These are phyloP conservation scores for Fusarium foetens DNA, from an alignment of 2,329 filamentous ascomycete species.

Conservation along the genomic window DNA sequence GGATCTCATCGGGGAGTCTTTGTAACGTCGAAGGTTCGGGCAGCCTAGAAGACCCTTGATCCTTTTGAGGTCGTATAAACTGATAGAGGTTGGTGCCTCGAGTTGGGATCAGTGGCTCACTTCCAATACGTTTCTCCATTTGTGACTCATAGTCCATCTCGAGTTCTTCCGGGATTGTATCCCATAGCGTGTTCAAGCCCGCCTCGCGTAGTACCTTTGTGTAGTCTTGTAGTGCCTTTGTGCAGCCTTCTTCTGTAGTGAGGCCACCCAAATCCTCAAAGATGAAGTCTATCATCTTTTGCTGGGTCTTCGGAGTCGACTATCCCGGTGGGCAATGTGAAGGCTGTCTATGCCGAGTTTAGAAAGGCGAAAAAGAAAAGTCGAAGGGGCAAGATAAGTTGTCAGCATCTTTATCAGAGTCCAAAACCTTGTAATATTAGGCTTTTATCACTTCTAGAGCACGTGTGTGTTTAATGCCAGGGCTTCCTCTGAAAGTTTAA, in stretches of 20 bases:
- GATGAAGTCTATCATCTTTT: too few relatives aligned
- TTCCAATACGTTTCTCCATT: background rate
- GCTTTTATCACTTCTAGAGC: background rate
- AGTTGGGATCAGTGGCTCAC: background rate
- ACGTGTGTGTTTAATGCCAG: background rate
- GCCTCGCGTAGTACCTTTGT: too few relatives aligned
- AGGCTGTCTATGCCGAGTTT: background rate
- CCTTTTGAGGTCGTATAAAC: too few relatives aligned
- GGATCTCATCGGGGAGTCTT: background rate
- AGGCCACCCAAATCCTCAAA: rapidly evolving
- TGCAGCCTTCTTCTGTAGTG: too few relatives aligned
- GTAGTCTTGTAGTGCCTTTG: too few relatives aligned
- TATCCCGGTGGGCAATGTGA: rapidly evolving
- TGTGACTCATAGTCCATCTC: background rate
- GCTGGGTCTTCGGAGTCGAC: too few relatives aligned
- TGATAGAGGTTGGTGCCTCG: background rate
- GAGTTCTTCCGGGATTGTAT: rapidly evolving
- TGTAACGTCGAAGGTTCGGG: background rate
- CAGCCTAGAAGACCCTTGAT: rapidly evolving
- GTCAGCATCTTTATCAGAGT: background rate
- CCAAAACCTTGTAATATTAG: too few relatives aligned
- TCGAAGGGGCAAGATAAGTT: background rate
- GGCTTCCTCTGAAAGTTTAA: background rate
- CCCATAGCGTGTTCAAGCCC: rapidly evolving
- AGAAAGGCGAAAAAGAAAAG: rapidly evolving